A percentile compares a stretch with the other conserved stretches of the same genome.
These are phyloP conservation scores for Nelumbo lutea DNA, from an alignment of 164 flowering plant genomes.

Conservation along the genomic window DNA sequence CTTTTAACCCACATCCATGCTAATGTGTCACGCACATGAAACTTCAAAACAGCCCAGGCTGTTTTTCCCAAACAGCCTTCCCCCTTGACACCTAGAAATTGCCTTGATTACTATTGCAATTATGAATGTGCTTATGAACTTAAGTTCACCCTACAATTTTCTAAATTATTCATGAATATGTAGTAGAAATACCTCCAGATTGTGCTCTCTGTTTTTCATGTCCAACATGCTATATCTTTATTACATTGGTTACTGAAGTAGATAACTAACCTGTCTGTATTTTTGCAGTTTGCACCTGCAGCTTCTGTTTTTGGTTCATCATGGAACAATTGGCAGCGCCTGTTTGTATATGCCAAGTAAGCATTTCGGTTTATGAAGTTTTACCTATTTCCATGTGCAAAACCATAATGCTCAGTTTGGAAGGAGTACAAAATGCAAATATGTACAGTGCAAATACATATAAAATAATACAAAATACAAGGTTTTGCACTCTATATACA, in stretches of 20 bases:
- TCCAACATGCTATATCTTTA: background rate
- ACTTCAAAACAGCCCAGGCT: no score
- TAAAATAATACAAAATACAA: no score
- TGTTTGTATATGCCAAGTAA: conserved; percentile 69
- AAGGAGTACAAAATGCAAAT: no score
- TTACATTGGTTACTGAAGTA: conserved; percentile 6
- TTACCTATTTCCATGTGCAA: background rate
- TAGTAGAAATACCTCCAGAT: background rate
- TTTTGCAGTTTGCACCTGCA: conserved; percentile 70
- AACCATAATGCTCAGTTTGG: background rate
- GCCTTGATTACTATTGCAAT: no score
- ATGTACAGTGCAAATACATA: no score
- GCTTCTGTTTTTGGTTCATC: conserved; percentile 81
- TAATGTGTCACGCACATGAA: no score
- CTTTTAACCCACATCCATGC: no score
- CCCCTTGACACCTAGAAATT: no score
- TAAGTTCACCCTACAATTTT: background rate
- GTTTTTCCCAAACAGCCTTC: no score
- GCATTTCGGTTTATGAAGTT: conserved; percentile 5
- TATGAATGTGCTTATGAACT: background rate
- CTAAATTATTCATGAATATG: background rate
- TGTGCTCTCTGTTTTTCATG: background rate
- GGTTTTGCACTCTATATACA: no score
- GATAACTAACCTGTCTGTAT: background rate
- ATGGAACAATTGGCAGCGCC: conserved; percentile 76